These are phyloP conservation scores for Oryza meridionalis DNA, from an alignment of 176 grass and related monocot species.

Conservation along the genomic window DNA sequence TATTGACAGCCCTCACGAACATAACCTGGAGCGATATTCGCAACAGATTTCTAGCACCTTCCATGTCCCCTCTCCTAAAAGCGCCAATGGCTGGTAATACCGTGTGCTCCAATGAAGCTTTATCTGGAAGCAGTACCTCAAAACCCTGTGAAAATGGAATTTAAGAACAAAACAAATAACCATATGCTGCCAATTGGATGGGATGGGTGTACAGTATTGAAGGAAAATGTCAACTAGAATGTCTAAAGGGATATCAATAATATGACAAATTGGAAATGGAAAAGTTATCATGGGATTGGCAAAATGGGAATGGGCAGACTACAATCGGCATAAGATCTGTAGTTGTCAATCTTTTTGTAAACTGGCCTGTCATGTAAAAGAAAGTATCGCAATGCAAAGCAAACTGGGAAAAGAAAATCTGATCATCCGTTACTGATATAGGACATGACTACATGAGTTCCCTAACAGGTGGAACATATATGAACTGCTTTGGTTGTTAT, in stretches of 20 bases:
- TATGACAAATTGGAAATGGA: constrained; percentile 12
- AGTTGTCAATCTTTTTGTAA: constrained; percentile 33
- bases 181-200: constrained; percentile 6
- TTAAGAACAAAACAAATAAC: constrained; percentile 20
- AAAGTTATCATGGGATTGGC: constrained; percentile 28
- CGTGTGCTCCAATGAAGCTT: constrained; percentile 70
- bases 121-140: constrained; percentile 69
- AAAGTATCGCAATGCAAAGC: constrained; percentile 35
- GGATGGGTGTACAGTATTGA: neutral
- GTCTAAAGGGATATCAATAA: constrained; percentile 26
- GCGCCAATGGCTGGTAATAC: constrained; percentile 59
- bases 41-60: constrained; percentile 71
- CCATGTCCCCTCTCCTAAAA: constrained; percentile 69
- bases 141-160: constrained; percentile 61
- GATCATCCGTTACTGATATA: constrained; percentile 32
- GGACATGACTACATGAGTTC: constrained; percentile 32
- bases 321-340: constrained; percentile 28
- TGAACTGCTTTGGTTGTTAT: constrained; percentile 9
- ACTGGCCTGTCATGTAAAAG: constrained; percentile 38
- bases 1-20: constrained; percentile 70
- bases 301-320: constrained; percentile 34
- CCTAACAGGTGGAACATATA: constrained; percentile 5
- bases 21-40: constrained; percentile 81
- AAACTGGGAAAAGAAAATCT: constrained; percentile 20
- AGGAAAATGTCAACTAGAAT: constrained; percentile 26